Conservation (phyloP, 2,329 filamentous ascomycete species). For the Fusarium sulawesiense region DNA sequence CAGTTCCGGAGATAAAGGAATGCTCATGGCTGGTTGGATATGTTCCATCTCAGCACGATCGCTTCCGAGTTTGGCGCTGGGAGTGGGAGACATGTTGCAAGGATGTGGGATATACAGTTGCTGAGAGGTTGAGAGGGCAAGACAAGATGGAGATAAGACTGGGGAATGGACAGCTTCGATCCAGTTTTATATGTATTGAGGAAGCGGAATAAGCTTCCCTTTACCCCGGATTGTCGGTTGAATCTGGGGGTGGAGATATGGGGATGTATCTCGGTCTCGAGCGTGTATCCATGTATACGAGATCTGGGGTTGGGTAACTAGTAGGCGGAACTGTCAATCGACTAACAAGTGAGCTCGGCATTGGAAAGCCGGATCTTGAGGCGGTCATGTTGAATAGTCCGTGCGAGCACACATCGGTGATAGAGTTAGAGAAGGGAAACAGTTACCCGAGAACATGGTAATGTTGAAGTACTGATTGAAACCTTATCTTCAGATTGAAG, state of each 20-base stretch:
- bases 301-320: not conserved
- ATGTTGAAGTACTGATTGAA: not conserved
- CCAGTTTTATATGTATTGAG: not conserved
- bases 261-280: not conserved
- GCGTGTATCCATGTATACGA: not conserved
- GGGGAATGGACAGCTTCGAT: not conserved
- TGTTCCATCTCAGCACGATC: conserved; percentile 38
- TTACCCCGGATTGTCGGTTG: conserved; percentile 5
- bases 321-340: not conserved
- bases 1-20: conserved; percentile 61
- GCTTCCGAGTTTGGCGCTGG: conserved; percentile 17
- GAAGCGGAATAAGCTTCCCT: not conserved
- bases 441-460: not conserved
- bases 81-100: conserved; percentile 22
- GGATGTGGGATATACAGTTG: not conserved
- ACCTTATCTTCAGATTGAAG: not conserved
- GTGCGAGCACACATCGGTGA: not conserved
- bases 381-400: not conserved
- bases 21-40: conserved; percentile 53
- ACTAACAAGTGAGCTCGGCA: not conserved
- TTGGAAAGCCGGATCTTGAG: not conserved
- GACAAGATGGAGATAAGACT: not conserved
- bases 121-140: not conserved
- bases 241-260: not conserved
- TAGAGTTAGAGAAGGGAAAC: not conserved